Base-by-base conservation (phyloP, 176 grass and related monocot species). In the Triticum timopheevii region DNA sequence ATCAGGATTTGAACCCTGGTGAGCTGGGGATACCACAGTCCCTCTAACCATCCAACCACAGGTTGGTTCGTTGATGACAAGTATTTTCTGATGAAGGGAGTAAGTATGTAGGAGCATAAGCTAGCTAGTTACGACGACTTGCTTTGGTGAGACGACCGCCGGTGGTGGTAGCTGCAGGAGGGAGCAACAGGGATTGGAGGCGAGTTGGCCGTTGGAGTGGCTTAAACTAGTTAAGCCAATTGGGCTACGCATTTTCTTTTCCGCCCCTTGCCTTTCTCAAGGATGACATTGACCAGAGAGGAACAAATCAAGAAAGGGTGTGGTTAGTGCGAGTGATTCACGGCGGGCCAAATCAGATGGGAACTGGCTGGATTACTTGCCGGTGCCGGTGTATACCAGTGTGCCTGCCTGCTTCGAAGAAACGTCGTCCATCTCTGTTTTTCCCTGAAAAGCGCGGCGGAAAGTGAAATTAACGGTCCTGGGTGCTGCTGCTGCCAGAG, bases 201-300 rank as follows among this genome's bases (percentile, higher is more conserved):
- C 24, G 73, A 76, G 73, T 76, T 76, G 73, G 25, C 73, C 44
- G 19, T 76, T 52, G 8, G 44, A 50, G 19, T 19, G 73, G 73
- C 44, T 52, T 49, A 54, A 54, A 77, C 44, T 31, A 30, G 47
- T 15, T 6, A 31, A 56, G 27, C 76, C 58, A 52, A 30, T 20
- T 69, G 69, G 88, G 8, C 70, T 19, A 39, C 36, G 25, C 35
- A n/a, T 9, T 71, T 23, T 7, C 0, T 13, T 90, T 80, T 22
- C 8, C 9, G 6, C 35, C 47, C n/a, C 17, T 79, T 79, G 49
- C 49, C 49, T 88, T 42, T 82, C 72, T 45, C 64, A 16, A 7
- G 45, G 44, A 20, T 19, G 79, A 79, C 2, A 65, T 83, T 86
- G 88, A 90, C 84, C 64, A 44, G 72, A 65, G 79, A 61, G 63